phyloP scores from a whole-genome alignment of 257 asterid species.

The Echium plantagineum region DNA sequence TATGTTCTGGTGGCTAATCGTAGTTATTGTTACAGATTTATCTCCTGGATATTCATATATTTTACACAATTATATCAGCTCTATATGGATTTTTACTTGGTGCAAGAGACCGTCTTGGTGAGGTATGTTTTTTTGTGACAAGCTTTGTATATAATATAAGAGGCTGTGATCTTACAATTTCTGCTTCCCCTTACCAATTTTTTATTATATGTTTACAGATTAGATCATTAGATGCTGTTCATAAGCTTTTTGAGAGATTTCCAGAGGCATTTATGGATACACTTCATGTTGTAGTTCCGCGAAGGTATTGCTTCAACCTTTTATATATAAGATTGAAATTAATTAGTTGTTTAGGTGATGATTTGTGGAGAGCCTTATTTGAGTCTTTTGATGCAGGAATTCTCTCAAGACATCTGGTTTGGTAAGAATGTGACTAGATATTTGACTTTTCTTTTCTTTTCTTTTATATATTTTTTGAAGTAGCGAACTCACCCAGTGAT shows the following conservation, averaged over 20 bases:
- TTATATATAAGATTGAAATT: not conserved
- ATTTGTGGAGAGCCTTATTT: conserved; percentile 9
- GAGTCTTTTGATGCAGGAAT: conserved; percentile 49
- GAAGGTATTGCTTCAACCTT: conserved; percentile 31
- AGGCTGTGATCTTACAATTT: not conserved
- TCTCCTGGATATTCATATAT: conserved; percentile 75
- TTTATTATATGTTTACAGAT: conserved; percentile 47
- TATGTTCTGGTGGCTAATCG: not conserved
- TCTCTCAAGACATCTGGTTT: conserved; percentile 41
- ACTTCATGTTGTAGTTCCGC: conserved; percentile 52
- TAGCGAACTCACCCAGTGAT: not conserved
- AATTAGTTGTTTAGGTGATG: not conserved
- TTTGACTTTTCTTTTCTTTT: conserved; percentile 8
- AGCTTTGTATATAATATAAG: too few species aligned
- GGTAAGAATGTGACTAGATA: conserved; percentile 35
- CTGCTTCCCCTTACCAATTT: conserved; percentile 1
- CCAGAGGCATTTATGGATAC: conserved; percentile 88
- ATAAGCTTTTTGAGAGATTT: conserved; percentile 81
- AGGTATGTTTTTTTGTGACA: conserved; percentile 30
- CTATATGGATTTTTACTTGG: conserved; percentile 87
- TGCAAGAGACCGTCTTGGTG: conserved; percentile 97
- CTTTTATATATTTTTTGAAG: not conserved
- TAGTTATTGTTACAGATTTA: conserved; percentile 49
- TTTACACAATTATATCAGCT: conserved; percentile 88
- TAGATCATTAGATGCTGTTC: conserved; percentile 90